Conservation (phyloP, 805 yeast genomes). For the Wickerhamiella nectarea region DNA sequence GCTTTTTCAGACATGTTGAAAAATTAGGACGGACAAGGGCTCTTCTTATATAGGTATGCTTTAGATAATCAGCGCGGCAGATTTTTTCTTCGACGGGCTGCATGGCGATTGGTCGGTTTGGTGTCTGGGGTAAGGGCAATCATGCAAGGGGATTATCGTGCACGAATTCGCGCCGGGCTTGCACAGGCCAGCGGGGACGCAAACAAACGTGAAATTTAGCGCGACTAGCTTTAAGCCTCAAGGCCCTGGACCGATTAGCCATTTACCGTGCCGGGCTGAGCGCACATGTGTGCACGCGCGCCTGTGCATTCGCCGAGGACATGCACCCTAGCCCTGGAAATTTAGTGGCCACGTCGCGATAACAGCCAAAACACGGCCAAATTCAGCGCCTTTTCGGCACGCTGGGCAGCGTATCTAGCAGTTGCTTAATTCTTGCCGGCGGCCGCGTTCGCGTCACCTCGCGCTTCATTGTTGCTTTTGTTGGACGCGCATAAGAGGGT, state of each 20-base stretch:
- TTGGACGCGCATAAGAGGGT: constrained; percentile 20
- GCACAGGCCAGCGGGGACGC: no score
- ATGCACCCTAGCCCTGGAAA: neutral
- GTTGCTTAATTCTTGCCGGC: neutral
- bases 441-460: neutral
- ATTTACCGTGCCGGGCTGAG: no score
- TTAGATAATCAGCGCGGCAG: constrained; percentile 10
- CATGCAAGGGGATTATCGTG: neutral
- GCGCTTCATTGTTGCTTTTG: constrained; percentile 2
- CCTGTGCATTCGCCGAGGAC: neutral
- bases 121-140: neutral
- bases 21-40: neutral
- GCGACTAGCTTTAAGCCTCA: no score
- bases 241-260: no score
- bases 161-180: neutral
- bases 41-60: constrained; percentile 7
- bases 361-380: no score
- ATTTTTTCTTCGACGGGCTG: constrained; percentile 3
- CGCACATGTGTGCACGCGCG: neutral
- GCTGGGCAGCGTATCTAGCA: neutral
- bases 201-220: no score
- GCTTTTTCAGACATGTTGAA: constrained; percentile 9
- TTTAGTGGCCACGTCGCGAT: no score
- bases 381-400: no score
- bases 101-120: constrained; percentile 2